phyloP scores from a whole-genome alignment of 345 rosid species.

The Citrus glauca region DNA sequence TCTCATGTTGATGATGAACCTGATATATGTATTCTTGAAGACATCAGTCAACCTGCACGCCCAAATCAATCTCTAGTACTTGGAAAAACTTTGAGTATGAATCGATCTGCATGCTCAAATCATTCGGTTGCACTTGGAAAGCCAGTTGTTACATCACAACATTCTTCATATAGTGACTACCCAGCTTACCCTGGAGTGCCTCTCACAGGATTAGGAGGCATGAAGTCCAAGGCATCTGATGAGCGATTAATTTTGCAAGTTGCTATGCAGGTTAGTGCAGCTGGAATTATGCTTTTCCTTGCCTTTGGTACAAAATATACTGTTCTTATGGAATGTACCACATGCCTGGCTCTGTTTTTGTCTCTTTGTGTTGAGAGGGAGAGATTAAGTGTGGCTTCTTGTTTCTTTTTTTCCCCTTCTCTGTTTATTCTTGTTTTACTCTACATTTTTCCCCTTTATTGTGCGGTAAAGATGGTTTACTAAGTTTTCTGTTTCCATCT shows the following conservation, averaged over 20 bases:
- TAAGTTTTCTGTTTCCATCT: not conserved
- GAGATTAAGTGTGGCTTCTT: not conserved
- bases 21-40: conserved; percentile 77
- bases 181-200: conserved; percentile 25
- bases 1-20: conserved; percentile 63
- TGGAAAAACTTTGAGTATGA: conserved; percentile 13
- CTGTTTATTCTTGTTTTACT: not conserved
- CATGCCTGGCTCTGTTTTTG: not conserved
- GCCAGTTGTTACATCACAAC: conserved; percentile 23
- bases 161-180: conserved; percentile 24
- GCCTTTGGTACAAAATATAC: not conserved
- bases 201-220: conserved; percentile 31
- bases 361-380: not conserved
- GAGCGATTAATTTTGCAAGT: conserved; percentile 55
- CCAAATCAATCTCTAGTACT: conserved; percentile 30
- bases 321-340: not conserved
- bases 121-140: conserved; percentile 11
- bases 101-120: conserved; percentile 8
- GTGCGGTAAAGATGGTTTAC: not conserved
- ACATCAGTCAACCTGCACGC: conserved; percentile 53
- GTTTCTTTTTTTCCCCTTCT: not conserved
- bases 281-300: not conserved
- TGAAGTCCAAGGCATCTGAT: conserved; percentile 40
- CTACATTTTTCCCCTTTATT: not conserved
- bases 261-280: conserved; percentile 74